Evolutionary conservation across 2,329 filamentous ascomycete species (phyloP).

Genomic region (Blastomyces silverae): DNA sequence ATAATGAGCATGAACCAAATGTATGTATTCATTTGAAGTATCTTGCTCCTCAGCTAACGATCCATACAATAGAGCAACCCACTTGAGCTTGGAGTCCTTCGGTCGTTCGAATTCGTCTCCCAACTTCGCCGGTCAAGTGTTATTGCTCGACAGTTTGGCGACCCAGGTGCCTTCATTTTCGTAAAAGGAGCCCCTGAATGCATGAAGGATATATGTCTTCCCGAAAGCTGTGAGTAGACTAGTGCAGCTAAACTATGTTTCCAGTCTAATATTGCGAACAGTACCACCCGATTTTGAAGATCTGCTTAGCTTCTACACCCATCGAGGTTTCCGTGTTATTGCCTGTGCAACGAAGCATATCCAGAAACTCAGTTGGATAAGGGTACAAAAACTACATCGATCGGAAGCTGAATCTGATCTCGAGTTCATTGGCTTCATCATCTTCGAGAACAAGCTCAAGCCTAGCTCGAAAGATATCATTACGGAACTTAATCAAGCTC

Average conservation of each 20-base stretch:
- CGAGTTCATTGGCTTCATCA: slow-evolving; percentile 90
- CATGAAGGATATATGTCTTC: slow-evolving; percentile 85
- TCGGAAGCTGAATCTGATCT: slow-evolving; percentile 75
- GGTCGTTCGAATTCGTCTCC: slow-evolving; percentile 90
- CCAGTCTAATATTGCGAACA: slow-evolving; percentile 29
- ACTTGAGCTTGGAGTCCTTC: slow-evolving; percentile 83
- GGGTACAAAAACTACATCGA: slow-evolving; percentile 87
- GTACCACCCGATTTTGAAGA: slow-evolving; percentile 88
- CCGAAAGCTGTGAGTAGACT: slow-evolving; percentile 62
- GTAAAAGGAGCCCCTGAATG: slow-evolving; percentile 96
- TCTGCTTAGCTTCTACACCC: slow-evolving; percentile 81
- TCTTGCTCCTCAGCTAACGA: slow-evolving; percentile 7
- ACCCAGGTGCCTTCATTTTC: slow-evolving; percentile 76
- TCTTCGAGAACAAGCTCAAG: slow-evolving; percentile 98
- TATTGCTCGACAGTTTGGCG: slow-evolving; percentile 79
- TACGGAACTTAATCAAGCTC: slow-evolving; percentile 71
- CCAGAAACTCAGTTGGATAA: slow-evolving; percentile 83
- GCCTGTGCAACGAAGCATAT: slow-evolving; percentile 88
- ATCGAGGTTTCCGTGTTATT: slow-evolving; percentile 93
- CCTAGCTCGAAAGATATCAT: slow-evolving; percentile 74
- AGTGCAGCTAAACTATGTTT: slow-evolving; percentile 1
- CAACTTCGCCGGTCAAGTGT: slow-evolving; percentile 89
- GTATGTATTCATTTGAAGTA: slow-evolving; percentile 14
- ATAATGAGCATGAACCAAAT: slow-evolving; percentile 35
- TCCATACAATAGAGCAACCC: slow-evolving; percentile 33